Evolutionary conservation across 768 basidiomycete species (phyloP), one percentile per base, ranked within the genome.

Genomic region (Pulveroboletus ravenelii): DNA sequence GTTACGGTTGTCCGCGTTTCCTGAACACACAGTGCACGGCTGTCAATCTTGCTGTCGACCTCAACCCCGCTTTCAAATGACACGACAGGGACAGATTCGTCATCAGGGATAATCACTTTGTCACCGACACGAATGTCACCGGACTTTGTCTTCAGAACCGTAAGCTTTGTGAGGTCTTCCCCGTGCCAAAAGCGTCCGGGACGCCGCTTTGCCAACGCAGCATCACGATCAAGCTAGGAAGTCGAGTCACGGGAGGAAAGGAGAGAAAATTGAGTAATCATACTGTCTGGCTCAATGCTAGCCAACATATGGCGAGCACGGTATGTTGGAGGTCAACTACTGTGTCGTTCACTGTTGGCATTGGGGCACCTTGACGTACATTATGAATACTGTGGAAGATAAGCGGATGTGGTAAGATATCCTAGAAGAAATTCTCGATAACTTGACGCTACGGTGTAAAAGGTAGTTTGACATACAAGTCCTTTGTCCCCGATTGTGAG

Each of bases 261-360:
- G 35, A 2, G 12, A 17, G 45, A 12, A 36, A 0, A 40, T 1
- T 5, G 18, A 45, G 18, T 13, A 13, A 29, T 63, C 82, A 48
- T 62, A 90, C 92, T 47, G 79, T 77, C 73, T 95, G 93, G 54
- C 91, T 93, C 47, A 95, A 71, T 17, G 90, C 93, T 5, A 93
- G 74, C 93, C 93, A 95, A 42, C 84, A 78, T 41, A 95, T 72
- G 13, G 87, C 89, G 53, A 92, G 79, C 36, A 87, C 84, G 14
- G 81, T 87, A 51, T 89, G 90, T 54, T 78, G 81, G 25, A 92
- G 78, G 20, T 79, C 76, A 32, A 93, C 72, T 27, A 92, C 85
- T 1, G 81, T 84, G 51, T 88, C 87, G 13, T 71, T 68, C 13
- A 61, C 62, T 35, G 73, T 72, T 13, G 74, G 70, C 42, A 72